phyloP scores from a whole-genome alignment of 2,329 filamentous ascomycete species.

The Xylariaceae sp. region DNA sequence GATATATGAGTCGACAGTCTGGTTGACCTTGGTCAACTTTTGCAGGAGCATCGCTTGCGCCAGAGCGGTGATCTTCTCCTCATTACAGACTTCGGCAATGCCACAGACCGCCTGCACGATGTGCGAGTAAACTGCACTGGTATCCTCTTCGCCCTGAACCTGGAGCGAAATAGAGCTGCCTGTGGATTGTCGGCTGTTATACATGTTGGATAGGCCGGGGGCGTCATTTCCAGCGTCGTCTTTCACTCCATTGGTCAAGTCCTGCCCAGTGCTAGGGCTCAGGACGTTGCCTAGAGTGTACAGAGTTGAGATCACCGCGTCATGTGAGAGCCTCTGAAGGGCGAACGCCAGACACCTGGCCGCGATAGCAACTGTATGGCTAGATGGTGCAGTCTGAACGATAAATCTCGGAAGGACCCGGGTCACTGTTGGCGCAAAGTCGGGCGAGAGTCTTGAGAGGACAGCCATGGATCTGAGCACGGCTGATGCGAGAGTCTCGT shows the following conservation, averaged over 20 bases:
- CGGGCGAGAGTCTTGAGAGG: slow-evolving; percentile 65
- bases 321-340: slow-evolving; percentile 75
- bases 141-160: slow-evolving; percentile 70
- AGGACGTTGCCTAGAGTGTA: slow-evolving; percentile 96
- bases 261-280: slow-evolving; percentile 59
- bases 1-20: slow-evolving; percentile 74
- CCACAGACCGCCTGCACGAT: slow-evolving; percentile 93
- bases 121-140: slow-evolving; percentile 67
- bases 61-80: slow-evolving; percentile 87
- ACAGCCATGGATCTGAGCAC: slow-evolving; percentile 78
- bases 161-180: slow-evolving; percentile 76
- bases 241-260: slow-evolving; percentile 45
- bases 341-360: slow-evolving; percentile 80
- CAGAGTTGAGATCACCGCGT: slow-evolving; percentile 87
- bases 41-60: slow-evolving; percentile 96
- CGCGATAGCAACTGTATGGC: slow-evolving; percentile 64
- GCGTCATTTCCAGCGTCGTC: slow-evolving; percentile 33
- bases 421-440: slow-evolving; percentile 67
- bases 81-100: slow-evolving; percentile 73
- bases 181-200: slow-evolving; percentile 49
- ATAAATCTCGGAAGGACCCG: slow-evolving; percentile 79
- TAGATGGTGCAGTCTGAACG: slow-evolving; percentile 69
- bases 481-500: slow-evolving; percentile 66
- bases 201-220: slow-evolving; percentile 34
- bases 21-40: slow-evolving; percentile 80